Conservation (phyloP, 1,284 basidiomycete genomes). For the Apiotrichum gracile region DNA sequence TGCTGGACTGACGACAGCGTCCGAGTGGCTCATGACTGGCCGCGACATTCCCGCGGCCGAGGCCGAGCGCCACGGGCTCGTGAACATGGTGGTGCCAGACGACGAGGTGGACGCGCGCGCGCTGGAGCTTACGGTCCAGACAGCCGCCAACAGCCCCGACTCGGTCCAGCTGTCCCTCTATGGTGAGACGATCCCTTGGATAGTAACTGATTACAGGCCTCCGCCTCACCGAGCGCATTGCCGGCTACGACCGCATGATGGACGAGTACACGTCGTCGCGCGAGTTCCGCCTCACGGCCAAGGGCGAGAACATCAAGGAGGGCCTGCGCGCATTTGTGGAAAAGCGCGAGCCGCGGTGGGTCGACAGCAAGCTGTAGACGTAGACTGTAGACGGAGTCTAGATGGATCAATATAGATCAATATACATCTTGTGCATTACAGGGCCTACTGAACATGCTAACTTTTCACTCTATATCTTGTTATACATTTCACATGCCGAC, state of each 20-base stretch:
- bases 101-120: constrained; percentile 8
- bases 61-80: constrained; percentile 2
- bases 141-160: constrained; percentile 10
- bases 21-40: constrained; percentile 13
- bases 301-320: constrained; percentile 9
- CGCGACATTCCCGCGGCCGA: constrained; percentile 10
- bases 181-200: not conserved
- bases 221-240: constrained; percentile 6
- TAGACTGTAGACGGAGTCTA: not conserved
- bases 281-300: not conserved
- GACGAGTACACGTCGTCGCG: not conserved
- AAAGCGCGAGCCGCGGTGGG: constrained; percentile 7
- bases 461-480: too few relatives aligned
- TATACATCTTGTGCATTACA: too few relatives aligned
- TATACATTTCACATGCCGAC: too few relatives aligned
- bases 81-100: constrained; percentile 14
- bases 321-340: constrained; percentile 8
- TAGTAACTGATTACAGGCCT: constrained; percentile 5
- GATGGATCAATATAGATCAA: not conserved
- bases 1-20: constrained; percentile 2
- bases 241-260: constrained; percentile 11
- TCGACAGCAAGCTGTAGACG: constrained; percentile 3
- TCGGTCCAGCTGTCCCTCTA: constrained; percentile 1
- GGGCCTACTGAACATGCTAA: too few relatives aligned
- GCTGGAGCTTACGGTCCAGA: constrained; percentile 6